Evolutionary conservation across 106 monocot species (phyloP).

Genomic region (Acanthochlamys bracteata): DNA sequence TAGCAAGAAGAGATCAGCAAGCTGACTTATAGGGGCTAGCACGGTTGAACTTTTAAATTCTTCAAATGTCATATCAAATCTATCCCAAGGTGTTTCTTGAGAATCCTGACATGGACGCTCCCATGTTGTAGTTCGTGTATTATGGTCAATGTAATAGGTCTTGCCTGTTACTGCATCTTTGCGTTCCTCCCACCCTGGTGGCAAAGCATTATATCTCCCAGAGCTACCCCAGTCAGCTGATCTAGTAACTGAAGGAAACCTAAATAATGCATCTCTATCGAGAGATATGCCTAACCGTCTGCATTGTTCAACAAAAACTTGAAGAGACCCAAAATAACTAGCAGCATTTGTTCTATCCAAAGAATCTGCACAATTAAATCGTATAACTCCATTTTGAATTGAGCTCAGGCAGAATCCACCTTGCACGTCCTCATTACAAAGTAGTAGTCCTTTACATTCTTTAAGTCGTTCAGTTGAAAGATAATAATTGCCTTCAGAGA

Average conservation of each 20-base stretch:
- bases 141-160: conserved; percentile 83
- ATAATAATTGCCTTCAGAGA: conserved; percentile 80
- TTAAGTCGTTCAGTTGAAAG: conserved; percentile 29
- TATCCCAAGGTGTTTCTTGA: conserved; percentile 85
- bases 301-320: conserved; percentile 98
- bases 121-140: conserved; percentile 90
- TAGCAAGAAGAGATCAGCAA: conserved; percentile 88
- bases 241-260: conserved; percentile 39
- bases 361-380: conserved; percentile 98
- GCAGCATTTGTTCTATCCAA: conserved; percentile 99
- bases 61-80: conserved; percentile 95
- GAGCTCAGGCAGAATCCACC: conserved; percentile 74
- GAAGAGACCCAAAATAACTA: conserved; percentile 91
- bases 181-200: conserved; percentile 94
- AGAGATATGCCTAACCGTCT: conserved; percentile 61
- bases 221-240: conserved; percentile 33
- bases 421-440: conserved; percentile 45
- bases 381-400: conserved; percentile 91
- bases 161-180: conserved; percentile 90
- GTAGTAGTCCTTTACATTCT: conserved; percentile 44
- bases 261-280: conserved; percentile 55
- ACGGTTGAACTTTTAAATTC: conserved; percentile 82
- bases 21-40: conserved; percentile 62
- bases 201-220: conserved; percentile 44
- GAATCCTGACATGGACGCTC: conserved; percentile 76